Evolutionary conservation across 257 asterid genomes (phyloP), one percentile per base, ranked within the genome.

Genomic region (Nicotiana undulata): DNA sequence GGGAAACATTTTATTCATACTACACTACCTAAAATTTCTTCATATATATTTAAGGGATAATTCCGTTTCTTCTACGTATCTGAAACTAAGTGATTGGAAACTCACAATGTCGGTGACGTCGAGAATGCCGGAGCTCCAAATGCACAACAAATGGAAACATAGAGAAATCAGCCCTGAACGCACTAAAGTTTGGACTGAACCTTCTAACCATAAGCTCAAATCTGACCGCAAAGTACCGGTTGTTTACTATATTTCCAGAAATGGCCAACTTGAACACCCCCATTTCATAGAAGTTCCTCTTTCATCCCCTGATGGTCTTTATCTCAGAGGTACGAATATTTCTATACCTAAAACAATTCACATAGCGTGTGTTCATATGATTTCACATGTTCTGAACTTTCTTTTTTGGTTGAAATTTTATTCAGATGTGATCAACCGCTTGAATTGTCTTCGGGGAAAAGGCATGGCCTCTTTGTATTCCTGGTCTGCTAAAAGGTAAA

Each of bases 211-310:
- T 58, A 86, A 84, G 75, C 86, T 65, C 76, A 87, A 68, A 40
- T 9, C 49, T 40, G 49, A 9, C 12, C 12, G 12, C 10, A 85
- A 83, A 81, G 93, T 93, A 4, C 91, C 97, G 22, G 97, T 94
- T 26, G 89, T 94, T 44, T 94, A 94, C 76, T 93, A 94, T 55
- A 87, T 94, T 51, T 83, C 92, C 7, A 60, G 95, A 29, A 93
- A 91, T 79, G 97, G 98, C 70, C 97, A 93, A 76, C 97, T 93
- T n/a, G 92, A 93, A 76, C 98, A 93, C 61, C 98, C 98, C 3
- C 98, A 94, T 91, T 94, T 94, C 91, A 93, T 93, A 91, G 98
- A 94, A 86, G 98, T 94, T 51, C 88, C 93, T 44, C 90, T 92
- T 60, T 92, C 97, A 67, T 88, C 94, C 24, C 85, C 91, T 0